Percentiles rank a stretch among this genome's conserved stretches.
Conservation (phyloP, 225 moss, liverwort and hornwort genomes). For the Thuidium tamariscinum region DNA sequence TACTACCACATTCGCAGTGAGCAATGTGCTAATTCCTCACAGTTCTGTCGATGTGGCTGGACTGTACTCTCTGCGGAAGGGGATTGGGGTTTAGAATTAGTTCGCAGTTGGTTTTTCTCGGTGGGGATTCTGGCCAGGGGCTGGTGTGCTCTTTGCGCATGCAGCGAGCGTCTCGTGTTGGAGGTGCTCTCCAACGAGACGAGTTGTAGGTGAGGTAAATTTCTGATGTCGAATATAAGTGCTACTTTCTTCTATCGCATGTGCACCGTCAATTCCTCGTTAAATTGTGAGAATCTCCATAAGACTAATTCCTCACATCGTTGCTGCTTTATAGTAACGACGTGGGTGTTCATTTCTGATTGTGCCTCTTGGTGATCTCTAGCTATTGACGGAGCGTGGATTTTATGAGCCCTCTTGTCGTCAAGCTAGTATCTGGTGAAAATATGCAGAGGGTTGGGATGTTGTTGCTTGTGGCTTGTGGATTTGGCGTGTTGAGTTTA, state of each 20-base stretch:
- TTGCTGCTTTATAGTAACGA: not conserved
- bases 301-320: not conserved
- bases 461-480: not conserved
- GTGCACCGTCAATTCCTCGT: too few species aligned
- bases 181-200: not conserved
- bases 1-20: not conserved
- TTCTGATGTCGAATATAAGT: not conserved
- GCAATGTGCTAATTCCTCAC: not conserved
- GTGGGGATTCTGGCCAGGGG: not conserved
- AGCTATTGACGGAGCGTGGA: not conserved
- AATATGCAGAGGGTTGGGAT: not conserved
- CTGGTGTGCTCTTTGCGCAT: not conserved
- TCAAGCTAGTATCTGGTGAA: not conserved
- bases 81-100: not conserved
- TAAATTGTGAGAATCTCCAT: not conserved
- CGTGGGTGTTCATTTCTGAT: not conserved
- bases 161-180: not conserved
- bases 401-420: not conserved
- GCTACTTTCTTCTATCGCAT: too few species aligned
- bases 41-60: not conserved
- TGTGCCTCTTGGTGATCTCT: not conserved
- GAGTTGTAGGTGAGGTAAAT: not conserved
- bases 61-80: not conserved
- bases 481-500: not conserved
- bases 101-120: not conserved